These are phyloP conservation scores for Dactylellina leptospora DNA, from an alignment of 2,329 filamentous ascomycete species.

Conservation along the genomic window DNA sequence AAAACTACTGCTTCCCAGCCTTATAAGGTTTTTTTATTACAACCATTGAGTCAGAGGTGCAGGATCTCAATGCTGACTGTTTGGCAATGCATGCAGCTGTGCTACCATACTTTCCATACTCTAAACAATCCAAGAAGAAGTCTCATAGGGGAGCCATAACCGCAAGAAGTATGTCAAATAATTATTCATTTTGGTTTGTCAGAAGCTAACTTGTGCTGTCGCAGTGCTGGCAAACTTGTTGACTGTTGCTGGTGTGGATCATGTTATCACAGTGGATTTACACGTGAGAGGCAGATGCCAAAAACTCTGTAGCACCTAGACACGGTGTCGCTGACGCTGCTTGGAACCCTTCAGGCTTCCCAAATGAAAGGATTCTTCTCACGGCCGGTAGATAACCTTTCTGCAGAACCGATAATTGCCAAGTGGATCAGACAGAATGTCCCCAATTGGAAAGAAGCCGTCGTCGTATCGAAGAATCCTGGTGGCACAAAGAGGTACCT, in stretches of 20 bases:
- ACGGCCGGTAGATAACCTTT: constrained; percentile 95
- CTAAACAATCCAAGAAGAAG: constrained; percentile 98
- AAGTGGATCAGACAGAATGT: constrained; percentile 95
- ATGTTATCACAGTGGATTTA: constrained; percentile 96
- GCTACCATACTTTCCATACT: constrained; percentile 97
- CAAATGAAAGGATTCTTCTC: constrained; percentile 99
- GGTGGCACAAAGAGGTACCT: constrained; percentile 80
- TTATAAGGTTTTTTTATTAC: constrained; percentile 9
- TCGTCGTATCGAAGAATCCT: constrained; percentile 97
- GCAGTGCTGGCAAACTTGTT: constrained; percentile 89
- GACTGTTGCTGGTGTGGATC: constrained; percentile 90
- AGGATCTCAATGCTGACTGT: constrained; percentile 19
- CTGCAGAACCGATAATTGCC: constrained; percentile 92
- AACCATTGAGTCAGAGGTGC: constrained; percentile 25
- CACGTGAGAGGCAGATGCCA: constrained; percentile 67
- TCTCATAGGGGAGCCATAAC: constrained; percentile 95
- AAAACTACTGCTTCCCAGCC: constrained; percentile 57
- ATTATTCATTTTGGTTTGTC: background rate
- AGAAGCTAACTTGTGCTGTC: background rate
- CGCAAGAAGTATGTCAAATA: constrained; percentile 70
- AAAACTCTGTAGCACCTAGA: constrained; percentile 9
- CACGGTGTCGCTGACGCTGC: constrained; percentile 52
- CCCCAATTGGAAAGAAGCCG: constrained; percentile 84
- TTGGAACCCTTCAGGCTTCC: constrained; percentile 67
- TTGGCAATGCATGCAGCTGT: constrained; percentile 68